Conservation (phyloP, 1,139 yeast species). For the Kodamaea suecica region DNA sequence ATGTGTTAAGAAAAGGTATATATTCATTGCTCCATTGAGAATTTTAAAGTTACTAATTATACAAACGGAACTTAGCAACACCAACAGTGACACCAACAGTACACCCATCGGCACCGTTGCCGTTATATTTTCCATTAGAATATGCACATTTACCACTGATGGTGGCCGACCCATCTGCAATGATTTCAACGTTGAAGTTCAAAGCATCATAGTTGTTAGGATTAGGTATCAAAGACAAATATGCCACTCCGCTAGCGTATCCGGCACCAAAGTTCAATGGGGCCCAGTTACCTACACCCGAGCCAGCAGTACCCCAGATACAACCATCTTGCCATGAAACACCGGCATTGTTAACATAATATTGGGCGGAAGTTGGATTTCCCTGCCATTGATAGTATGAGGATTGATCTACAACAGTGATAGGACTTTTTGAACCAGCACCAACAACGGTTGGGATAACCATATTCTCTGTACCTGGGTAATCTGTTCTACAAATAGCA, state of each 20-base stretch:
- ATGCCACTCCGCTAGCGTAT: slow-evolving; percentile 69
- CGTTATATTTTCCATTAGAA: slow-evolving; percentile 73
- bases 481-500: slow-evolving; percentile 94
- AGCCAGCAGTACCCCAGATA: slow-evolving; percentile 80
- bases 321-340: slow-evolving; percentile 86
- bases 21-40: too few relatives aligned
- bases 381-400: slow-evolving; percentile 82
- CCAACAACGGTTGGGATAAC: slow-evolving; percentile 80
- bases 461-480: slow-evolving; percentile 99
- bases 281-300: slow-evolving; percentile 96
- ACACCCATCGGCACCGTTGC: slow-evolving; percentile 77
- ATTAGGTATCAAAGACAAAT: slow-evolving; percentile 91
- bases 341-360: slow-evolving; percentile 96
- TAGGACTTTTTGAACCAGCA: slow-evolving; percentile 63
- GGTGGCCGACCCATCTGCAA: slow-evolving; percentile 52
- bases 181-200: slow-evolving; percentile 85
- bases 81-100: slow-evolving; percentile 88
- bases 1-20: too few relatives aligned
- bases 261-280: slow-evolving; percentile 97
- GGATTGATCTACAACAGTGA: slow-evolving; percentile 76
- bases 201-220: slow-evolving; percentile 79
- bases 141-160: slow-evolving; percentile 79
- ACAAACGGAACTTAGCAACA: slow-evolving; percentile 69
- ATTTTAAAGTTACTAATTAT: slow-evolving; percentile 14
- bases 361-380: slow-evolving; percentile 85